Conservation (phyloP, 345 rosid species). For the Excoecaria agallocha region DNA sequence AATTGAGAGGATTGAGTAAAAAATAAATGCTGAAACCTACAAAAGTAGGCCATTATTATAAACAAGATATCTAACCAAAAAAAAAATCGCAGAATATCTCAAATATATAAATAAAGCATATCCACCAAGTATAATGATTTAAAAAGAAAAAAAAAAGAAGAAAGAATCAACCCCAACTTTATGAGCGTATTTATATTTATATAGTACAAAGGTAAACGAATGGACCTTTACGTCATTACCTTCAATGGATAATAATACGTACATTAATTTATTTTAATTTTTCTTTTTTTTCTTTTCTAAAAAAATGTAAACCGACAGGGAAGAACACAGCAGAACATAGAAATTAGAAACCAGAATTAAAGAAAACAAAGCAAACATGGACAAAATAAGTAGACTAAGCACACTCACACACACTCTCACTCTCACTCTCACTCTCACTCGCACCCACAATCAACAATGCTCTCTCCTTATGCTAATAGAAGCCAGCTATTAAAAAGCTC, state of each 20-base stretch:
- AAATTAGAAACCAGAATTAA: background rate
- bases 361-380: background rate
- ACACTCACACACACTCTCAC: too few relatives aligned
- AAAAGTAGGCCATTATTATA: background rate
- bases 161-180: background rate
- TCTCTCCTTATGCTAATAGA: slow-evolving; percentile 27
- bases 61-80: background rate
- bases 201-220: too few relatives aligned
- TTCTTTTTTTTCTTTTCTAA: too few relatives aligned
- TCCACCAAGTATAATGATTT: slow-evolving; percentile 3
- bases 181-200: background rate
- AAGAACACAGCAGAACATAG: too few relatives aligned
- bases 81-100: background rate
- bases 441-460: background rate
- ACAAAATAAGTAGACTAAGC: background rate
- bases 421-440: too few relatives aligned
- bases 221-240: too few relatives aligned
- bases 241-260: too few relatives aligned
- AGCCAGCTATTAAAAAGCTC: slow-evolving; percentile 50
- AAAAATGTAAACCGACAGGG: too few relatives aligned
- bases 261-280: too few relatives aligned
- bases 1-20: too few relatives aligned
- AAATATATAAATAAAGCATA: background rate
- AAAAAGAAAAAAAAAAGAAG: background rate
- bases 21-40: too few relatives aligned